Evolutionary conservation across 192 early-diverging fungal genomes (phyloP), one percentile per base, ranked within the genome.

Genomic region (Entrophospora sp.): DNA sequence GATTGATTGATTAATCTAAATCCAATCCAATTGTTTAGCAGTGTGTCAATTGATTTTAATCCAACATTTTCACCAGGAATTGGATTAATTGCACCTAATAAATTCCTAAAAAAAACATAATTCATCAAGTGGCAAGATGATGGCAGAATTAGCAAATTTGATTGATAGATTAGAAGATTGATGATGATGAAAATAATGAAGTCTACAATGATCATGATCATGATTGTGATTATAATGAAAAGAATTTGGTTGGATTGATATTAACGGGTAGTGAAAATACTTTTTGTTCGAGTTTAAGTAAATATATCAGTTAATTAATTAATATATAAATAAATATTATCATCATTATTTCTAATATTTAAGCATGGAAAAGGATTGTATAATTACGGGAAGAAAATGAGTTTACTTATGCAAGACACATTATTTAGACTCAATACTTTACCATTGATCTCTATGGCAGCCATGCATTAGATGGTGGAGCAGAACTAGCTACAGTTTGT

Each of bases 391-490:
- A 25, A 63, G 5, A 69, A 75, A 10, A 77, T 87, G 73, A 70
- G 78, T 22, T 46, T 60, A 9, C 71, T 84, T 14, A 89, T 89
- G 87, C 83, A 87, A 69, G 74, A 79, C 45, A 81, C 77, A 20
- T 57, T 89, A 13, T 68, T 77, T 0, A 68, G 76, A 9, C 74
- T 89, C 45, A 45, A 74, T 38, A 68, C 71, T 1, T 69, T 89
- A 16, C 82, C 84, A 9, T 46, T 87, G 22, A 58, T 89, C 2
- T 74, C 87, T 13, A 70, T 86, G 10, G 85, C 84, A 4, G 78
- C 82, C 0, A 76, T n/a, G 84, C 85, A 28, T 71, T 89, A 18
- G 87, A 86, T 8, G 87, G 85, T 12, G 87, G 87, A 1, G 81
- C 83, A 3, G 87, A 89, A 56, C 67, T 87, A 42, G 73, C 80